Conservation (phyloP, 106 monocot genomes). For the Dactylorhiza incarnata region DNA sequence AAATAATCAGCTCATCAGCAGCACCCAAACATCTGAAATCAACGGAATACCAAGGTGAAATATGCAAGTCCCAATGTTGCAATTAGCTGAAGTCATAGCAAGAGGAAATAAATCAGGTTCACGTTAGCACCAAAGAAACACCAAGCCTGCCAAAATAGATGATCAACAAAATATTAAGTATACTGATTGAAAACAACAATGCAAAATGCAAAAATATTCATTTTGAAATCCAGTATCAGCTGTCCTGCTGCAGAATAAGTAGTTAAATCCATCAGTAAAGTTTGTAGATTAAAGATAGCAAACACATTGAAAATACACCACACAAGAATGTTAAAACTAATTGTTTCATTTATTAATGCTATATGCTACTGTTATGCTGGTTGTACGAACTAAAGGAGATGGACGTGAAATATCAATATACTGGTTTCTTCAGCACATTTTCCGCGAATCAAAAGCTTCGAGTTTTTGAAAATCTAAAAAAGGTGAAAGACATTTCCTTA, state of each 20-base stretch:
- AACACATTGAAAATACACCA: background rate
- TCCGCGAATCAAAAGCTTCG: too few relatives aligned
- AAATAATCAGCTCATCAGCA: background rate
- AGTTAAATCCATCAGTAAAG: slow-evolving; percentile 1
- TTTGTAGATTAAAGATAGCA: background rate
- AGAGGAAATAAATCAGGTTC: slow-evolving; percentile 47
- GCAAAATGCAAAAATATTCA: slow-evolving; percentile 1
- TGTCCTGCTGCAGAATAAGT: background rate
- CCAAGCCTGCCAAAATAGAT: slow-evolving; percentile 47
- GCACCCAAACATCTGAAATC: slow-evolving; percentile 33
- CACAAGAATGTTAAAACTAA: background rate
- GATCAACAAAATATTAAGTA: slow-evolving; percentile 16
- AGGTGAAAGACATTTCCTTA: too few relatives aligned
- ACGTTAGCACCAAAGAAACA: slow-evolving; percentile 45
- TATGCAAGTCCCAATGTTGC: too few relatives aligned
- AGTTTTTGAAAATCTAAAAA: too few relatives aligned
- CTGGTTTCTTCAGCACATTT: too few relatives aligned
- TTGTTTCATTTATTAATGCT: background rate
- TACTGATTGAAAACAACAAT: background rate
- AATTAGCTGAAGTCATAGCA: slow-evolving; percentile 10
- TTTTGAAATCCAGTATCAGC: slow-evolving; percentile 1
- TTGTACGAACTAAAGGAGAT: too few relatives aligned
- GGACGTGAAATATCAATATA: too few relatives aligned
- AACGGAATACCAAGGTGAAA: slow-evolving; percentile 39
- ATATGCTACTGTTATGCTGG: too few relatives aligned